Conservation (phyloP, 768 basidiomycete species). For the Pleurotus tuoliensis region DNA sequence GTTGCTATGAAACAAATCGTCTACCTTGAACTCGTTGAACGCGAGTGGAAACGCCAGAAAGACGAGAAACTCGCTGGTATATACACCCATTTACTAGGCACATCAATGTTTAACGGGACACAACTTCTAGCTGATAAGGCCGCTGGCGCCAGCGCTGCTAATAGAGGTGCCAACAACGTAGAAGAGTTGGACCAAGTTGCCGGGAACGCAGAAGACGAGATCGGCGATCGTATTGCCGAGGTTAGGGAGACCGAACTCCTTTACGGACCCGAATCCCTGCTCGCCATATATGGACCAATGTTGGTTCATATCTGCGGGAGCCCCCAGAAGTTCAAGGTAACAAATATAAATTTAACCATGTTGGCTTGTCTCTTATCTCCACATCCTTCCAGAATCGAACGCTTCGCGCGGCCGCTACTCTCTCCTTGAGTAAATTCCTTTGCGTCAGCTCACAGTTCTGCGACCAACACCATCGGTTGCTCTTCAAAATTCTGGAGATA, state of each 20-base stretch:
- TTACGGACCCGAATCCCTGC: conserved; percentile 75
- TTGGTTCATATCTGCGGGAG: conserved; percentile 87
- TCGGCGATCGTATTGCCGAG: conserved; percentile 84
- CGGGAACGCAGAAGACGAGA: conserved; percentile 97
- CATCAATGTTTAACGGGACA: not conserved
- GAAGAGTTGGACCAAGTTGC: conserved; percentile 97
- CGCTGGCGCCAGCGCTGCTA: conserved; percentile 27
- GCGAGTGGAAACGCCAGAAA: conserved; percentile 96
- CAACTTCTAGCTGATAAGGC: conserved; percentile 54
- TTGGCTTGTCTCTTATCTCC: conserved; percentile 5
- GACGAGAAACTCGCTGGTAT: conserved; percentile 80
- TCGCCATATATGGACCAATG: conserved; percentile 86
- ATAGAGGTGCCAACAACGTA: conserved; percentile 48
- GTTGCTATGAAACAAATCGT: conserved; percentile 98
- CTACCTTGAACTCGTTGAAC: conserved; percentile 90
- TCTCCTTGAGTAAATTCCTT: conserved; percentile 93
- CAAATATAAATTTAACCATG: conserved; percentile 11
- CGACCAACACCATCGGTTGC: conserved; percentile 79
- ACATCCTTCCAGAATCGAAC: conserved; percentile 62
- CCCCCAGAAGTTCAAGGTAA: conserved; percentile 87
- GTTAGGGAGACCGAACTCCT: conserved; percentile 86
- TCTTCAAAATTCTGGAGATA: conserved; percentile 93
- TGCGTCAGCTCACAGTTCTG: conserved; percentile 95
- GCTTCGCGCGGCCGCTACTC: conserved; percentile 79
- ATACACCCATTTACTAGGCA: conserved; percentile 16